Base-by-base conservation (phyloP, 1,139 yeast species). In the Candida sojae region DNA sequence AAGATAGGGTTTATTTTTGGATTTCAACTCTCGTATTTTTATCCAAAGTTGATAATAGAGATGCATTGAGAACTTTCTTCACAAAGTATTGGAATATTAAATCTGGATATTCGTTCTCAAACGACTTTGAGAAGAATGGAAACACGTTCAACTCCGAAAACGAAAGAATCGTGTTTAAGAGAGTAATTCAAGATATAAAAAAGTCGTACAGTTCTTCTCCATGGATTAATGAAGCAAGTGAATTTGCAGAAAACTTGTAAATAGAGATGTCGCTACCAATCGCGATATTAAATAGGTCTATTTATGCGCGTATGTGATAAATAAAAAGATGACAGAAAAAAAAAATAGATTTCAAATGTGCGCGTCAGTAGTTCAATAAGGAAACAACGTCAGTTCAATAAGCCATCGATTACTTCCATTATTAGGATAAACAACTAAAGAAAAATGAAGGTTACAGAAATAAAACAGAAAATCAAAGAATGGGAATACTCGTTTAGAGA, bases 401-500 rank as follows among this genome's bases (percentile, higher is more conserved):
- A 17, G 21, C 3, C 21, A 17, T 17, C 2, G 21, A 31, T 11
- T 2, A 4, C 13, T 7, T 31, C 5, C 34, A n/a, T 13, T 13
- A 31, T 11, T 13, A 31, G 12, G 1, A n/a, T 7, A 2, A 31
- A 11, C 13, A 31, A 6, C 12, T 6, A 6, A 9, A 11, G 12
- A 11, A 33, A 29, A 10, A 51, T 47, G 48, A 53, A 49, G 21
- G 28, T 53, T 13, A 28, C 38, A 8, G 56, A 57, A 42, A 53
- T 77, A 17, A 76, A 72, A 55, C 60, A 62, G 33, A 75, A 78
- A 54, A 80, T 86, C 47, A 86, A 86, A 59, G 63, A 64, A 32
- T 86, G 92, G 92, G 91, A 86, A 58, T 71, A 77, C 49, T 60
- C 58, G 7, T 86, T 84, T 59, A 57, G 62, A 9, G 60, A 65